phyloP scores from a whole-genome alignment of 1,284 basidiomycete genomes.

The Apiotrichum gamsii region DNA sequence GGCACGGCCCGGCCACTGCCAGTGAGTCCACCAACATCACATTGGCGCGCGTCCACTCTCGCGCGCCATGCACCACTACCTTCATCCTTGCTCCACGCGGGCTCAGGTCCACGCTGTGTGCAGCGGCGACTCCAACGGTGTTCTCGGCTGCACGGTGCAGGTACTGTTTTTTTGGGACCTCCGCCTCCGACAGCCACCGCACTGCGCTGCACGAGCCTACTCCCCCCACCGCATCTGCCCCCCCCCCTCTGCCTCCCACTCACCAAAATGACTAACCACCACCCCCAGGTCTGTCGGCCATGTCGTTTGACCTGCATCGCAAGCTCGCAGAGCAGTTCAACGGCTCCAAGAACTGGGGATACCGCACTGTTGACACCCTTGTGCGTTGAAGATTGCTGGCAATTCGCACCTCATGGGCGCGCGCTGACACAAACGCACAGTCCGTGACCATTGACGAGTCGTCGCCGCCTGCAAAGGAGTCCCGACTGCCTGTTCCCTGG shows the following conservation, averaged over 20 bases:
- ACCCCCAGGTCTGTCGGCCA: conserved; percentile 54
- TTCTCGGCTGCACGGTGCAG: no score
- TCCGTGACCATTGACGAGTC: conserved; percentile 43
- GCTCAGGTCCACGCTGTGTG: no score
- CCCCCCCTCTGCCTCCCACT: no score
- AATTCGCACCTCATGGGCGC: background rate
- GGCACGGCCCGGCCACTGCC: conserved; percentile 54
- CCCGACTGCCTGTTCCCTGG: conserved; percentile 38
- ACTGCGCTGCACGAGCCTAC: no score
- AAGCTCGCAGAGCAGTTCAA: conserved; percentile 66
- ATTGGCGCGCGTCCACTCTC: no score
- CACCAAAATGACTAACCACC: background rate
- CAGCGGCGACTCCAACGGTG: no score
- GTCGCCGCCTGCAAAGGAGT: conserved; percentile 20
- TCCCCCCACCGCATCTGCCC: no score
- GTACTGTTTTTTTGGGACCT: no score
- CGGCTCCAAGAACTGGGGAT: conserved; percentile 74
- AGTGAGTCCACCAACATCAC: no score
- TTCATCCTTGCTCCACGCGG: no score
- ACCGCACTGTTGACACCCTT: conserved; percentile 58
- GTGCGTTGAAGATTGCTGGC: conserved; percentile 20
- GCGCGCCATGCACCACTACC: no score
- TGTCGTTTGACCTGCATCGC: conserved; percentile 75
- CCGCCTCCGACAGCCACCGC: no score
- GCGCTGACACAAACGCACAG: conserved; percentile 9